Conservation (phyloP, 306 rosid genomes). For the Rubus idaeus region DNA sequence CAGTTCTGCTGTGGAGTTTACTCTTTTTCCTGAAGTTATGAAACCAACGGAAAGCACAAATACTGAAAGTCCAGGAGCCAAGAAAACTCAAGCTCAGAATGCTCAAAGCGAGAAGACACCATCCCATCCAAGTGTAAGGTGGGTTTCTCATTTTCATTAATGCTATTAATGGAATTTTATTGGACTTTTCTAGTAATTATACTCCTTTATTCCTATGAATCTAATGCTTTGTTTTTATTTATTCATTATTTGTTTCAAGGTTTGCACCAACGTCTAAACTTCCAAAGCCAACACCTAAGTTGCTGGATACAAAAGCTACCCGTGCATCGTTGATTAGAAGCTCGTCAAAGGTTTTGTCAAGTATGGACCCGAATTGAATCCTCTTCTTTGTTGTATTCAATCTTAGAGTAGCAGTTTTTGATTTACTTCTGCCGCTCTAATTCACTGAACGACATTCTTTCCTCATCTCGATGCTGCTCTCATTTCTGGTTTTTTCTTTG, state of each 20-base stretch:
- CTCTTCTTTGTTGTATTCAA: background rate
- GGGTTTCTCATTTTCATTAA: constrained; percentile 28
- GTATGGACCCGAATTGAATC: constrained; percentile 46
- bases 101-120: constrained; percentile 15
- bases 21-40: constrained; percentile 82
- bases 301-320: constrained; percentile 44
- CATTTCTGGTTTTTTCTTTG: constrained; percentile 2
- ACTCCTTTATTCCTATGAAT: background rate
- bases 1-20: constrained; percentile 88
- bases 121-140: constrained; percentile 45
- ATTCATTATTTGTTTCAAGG: constrained; percentile 28
- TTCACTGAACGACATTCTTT: background rate
- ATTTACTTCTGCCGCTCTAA: background rate
- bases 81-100: constrained; percentile 27
- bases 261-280: constrained; percentile 47
- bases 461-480: background rate
- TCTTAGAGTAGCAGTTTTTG: constrained; percentile 4
- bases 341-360: constrained; percentile 58
- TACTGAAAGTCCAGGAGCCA: constrained; percentile 36
- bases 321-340: constrained; percentile 59
- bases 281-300: constrained; percentile 60
- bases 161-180: background rate
- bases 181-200: background rate
- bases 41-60: constrained; percentile 50
- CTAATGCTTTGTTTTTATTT: constrained; percentile 15